A percentile compares a stretch with the other conserved stretches of the same genome.
Conservation (phyloP, 163 green algal species). For the Coccomyxa subellipsoidea region DNA sequence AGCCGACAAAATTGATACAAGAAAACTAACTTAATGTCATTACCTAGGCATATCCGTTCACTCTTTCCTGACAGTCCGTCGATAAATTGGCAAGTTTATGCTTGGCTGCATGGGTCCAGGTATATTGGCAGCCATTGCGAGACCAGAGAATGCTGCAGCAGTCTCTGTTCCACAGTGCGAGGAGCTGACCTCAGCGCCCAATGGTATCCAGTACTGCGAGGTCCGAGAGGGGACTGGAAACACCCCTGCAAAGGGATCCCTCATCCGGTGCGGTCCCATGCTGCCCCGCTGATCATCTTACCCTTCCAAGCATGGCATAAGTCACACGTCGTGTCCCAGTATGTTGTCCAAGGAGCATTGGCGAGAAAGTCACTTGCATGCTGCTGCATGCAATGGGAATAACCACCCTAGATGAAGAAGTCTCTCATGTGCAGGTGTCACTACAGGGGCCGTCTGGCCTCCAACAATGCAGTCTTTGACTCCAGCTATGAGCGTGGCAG, state of each 20-base stretch:
- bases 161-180: background rate
- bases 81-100: no score
- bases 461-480: conserved; percentile 77
- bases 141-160: background rate
- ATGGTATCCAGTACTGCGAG: background rate
- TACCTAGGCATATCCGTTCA: no score
- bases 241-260: background rate
- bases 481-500: conserved; percentile 64
- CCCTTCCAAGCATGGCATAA: no score
- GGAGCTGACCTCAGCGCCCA: background rate
- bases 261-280: background rate
- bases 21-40: no score
- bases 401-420: background rate
- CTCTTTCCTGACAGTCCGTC: no score
- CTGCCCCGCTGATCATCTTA: no score
- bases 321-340: no score
- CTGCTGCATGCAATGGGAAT: background rate
- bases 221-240: background rate
- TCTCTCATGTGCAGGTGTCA: conserved; percentile 50
- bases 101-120: no score
- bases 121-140: background rate
- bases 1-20: background rate
- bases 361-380: no score
- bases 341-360: no score
- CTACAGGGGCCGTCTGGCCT: conserved; percentile 77